Percentiles rank a stretch among this genome's conserved stretches.
phyloP scores from a whole-genome alignment of 2,329 filamentous ascomycete genomes.

The Cryoendolithus antarcticus region DNA sequence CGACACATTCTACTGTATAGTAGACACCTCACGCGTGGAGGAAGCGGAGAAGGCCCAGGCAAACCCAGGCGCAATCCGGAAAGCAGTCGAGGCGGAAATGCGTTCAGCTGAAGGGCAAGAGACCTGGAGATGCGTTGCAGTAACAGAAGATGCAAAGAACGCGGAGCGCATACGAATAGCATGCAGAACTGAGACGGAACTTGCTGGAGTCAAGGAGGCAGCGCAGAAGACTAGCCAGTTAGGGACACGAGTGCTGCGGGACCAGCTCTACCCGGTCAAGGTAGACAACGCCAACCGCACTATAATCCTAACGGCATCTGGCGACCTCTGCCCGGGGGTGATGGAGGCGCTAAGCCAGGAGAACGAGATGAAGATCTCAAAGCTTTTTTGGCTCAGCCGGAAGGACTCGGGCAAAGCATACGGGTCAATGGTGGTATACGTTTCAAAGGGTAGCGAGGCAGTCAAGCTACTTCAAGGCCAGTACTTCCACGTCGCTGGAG shows the following conservation, averaged over 20 bases:
- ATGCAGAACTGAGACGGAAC: too few relatives aligned
- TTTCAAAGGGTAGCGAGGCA: too few relatives aligned
- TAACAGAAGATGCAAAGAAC: conserved; percentile 5
- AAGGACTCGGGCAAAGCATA: conserved; percentile 5
- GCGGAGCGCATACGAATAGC: conserved; percentile 1
- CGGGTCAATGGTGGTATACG: too few relatives aligned
- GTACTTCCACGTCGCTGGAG: conserved; percentile 1
- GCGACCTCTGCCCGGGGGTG: not conserved
- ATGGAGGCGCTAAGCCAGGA: conserved; percentile 5
- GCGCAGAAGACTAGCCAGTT: conserved; percentile 1
- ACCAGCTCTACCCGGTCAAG: conserved; percentile 6
- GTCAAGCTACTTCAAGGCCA: too few relatives aligned
- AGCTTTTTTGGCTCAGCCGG: conserved; percentile 5
- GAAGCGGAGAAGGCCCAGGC: too few relatives aligned
- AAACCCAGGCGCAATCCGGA: conserved; percentile 1
- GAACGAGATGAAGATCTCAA: conserved; percentile 5
- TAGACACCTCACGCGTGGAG: conserved; percentile 6
- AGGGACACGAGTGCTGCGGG: conserved; percentile 4
- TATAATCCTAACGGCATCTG: conserved; percentile 1
- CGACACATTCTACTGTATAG: conserved; percentile 5
- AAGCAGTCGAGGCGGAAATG: conserved; percentile 5
- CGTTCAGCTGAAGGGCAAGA: conserved; percentile 1
- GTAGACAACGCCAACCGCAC: conserved; percentile 5
- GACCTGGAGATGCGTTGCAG: conserved; percentile 4
- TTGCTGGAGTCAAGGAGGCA: conserved; percentile 2